Evolutionary conservation across 306 rosid species (phyloP).

Genomic region (Fagus sylvatica): DNA sequence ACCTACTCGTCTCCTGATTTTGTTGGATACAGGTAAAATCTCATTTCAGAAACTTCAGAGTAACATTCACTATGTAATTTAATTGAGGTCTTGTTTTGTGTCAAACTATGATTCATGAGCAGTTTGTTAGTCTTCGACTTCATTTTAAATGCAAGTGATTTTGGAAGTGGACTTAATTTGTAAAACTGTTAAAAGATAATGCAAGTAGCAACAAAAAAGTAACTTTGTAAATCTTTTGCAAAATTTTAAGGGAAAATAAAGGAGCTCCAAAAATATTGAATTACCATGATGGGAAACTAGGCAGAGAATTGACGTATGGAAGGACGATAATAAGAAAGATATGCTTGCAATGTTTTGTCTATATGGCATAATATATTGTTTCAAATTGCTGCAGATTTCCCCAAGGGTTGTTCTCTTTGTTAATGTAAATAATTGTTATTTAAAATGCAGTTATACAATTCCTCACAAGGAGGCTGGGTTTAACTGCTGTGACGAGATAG

Average conservation of each 20-base stretch:
- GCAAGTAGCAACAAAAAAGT: too few relatives aligned
- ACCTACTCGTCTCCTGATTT: constrained; percentile 64
- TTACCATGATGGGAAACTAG: too few relatives aligned
- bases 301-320: too few relatives aligned
- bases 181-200: too few relatives aligned
- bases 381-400: neutral
- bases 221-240: too few relatives aligned
- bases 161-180: too few relatives aligned
- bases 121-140: neutral
- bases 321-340: too few relatives aligned
- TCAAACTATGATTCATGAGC: neutral
- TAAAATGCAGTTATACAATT: constrained; percentile 49
- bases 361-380: neutral
- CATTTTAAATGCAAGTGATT: neutral
- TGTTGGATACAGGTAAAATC: constrained; percentile 62
- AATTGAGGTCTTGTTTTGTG: neutral
- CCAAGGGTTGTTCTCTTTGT: neutral
- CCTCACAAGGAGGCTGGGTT: constrained; percentile 66
- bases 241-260: too few relatives aligned
- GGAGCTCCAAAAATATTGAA: too few relatives aligned
- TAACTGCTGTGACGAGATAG: constrained; percentile 56
- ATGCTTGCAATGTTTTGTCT: too few relatives aligned
- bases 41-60: constrained; percentile 13
- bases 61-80: neutral
- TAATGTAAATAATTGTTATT: neutral